phyloP scores from a whole-genome alignment of 345 rosid species.

The Gynandropsis gynandra region DNA sequence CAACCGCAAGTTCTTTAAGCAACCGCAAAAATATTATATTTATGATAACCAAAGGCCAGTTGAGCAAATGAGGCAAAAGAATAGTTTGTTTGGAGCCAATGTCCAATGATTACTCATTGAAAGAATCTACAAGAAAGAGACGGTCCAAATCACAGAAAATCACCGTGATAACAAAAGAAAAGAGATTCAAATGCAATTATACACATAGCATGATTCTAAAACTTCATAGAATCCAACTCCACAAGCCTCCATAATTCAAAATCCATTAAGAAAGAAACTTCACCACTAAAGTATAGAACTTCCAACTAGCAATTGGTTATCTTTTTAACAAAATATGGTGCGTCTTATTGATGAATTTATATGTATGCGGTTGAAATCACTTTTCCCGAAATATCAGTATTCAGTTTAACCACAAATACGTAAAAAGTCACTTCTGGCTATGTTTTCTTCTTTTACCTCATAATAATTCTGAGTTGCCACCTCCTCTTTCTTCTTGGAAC shows the following conservation, averaged over 20 bases:
- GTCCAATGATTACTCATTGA: too few relatives aligned
- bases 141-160: too few relatives aligned
- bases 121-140: too few relatives aligned
- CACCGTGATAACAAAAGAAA: too few relatives aligned
- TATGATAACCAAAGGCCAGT: too few relatives aligned
- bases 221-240: not conserved
- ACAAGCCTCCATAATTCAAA: not conserved
- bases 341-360: conserved; percentile 5
- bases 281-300: conserved; percentile 4
- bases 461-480: conserved; percentile 30
- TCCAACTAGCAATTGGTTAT: conserved; percentile 6
- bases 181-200: not conserved
- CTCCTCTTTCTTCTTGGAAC: conserved; percentile 56
- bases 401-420: not conserved
- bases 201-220: conserved; percentile 8
- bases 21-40: conserved; percentile 48
- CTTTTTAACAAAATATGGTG: not conserved
- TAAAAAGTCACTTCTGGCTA: conserved; percentile 2
- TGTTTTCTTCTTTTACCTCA: conserved; percentile 43
- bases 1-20: conserved; percentile 27
- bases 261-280: conserved; percentile 15
- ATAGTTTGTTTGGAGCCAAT: too few relatives aligned
- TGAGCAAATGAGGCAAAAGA: too few relatives aligned
- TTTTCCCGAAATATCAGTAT: conserved; percentile 1
- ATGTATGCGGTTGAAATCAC: not conserved